Percentiles rank a stretch among this genome's conserved stretches.
Evolutionary conservation across 179 eudicot genomes (phyloP).

Genomic region (Patellifolia procumbens): DNA sequence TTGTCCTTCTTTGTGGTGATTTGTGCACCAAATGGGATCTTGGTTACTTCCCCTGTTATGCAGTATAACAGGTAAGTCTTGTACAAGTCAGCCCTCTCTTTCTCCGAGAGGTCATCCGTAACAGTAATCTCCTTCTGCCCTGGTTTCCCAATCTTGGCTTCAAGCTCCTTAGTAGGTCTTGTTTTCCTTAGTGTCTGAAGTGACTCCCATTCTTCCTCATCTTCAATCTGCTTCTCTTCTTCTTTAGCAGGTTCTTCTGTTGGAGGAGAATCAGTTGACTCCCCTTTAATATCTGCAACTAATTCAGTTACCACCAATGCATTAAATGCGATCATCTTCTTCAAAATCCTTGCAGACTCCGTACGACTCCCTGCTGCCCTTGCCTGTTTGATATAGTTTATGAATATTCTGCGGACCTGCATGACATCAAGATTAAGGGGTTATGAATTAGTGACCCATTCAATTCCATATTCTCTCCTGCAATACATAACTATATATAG

Average conservation of each 20-base stretch:
- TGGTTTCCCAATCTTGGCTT: slow-evolving; percentile 44
- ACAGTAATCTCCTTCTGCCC: slow-evolving; percentile 86
- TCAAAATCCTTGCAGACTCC: slow-evolving; percentile 71
- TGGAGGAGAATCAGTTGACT: slow-evolving; percentile 51
- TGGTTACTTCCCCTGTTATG: slow-evolving; percentile 67
- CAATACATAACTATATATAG: neutral
- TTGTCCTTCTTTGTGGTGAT: slow-evolving; percentile 70
- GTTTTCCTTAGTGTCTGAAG: slow-evolving; percentile 66
- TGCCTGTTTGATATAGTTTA: slow-evolving; percentile 71
- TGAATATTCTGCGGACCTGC: slow-evolving; percentile 81
- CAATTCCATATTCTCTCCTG: neutral
- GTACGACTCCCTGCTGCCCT: slow-evolving; percentile 67
- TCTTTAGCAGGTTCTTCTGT: slow-evolving; percentile 48
- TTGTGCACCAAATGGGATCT: slow-evolving; percentile 72
- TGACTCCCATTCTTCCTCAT: slow-evolving; percentile 80
- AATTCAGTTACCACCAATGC: slow-evolving; percentile 71
- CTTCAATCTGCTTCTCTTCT: slow-evolving; percentile 48
- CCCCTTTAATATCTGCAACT: slow-evolving; percentile 88
- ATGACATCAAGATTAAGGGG: slow-evolving; percentile 15
- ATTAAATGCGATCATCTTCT: slow-evolving; percentile 80
- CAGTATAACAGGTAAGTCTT: slow-evolving; percentile 75
- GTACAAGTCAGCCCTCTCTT: slow-evolving; percentile 85
- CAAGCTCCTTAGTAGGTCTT: slow-evolving; percentile 48
- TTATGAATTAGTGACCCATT: slow-evolving; percentile 10
- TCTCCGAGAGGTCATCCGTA: slow-evolving; percentile 77